Base-by-base conservation (phyloP, 371 early-diverging fungal species). In the Apophysomyces elegans region DNA sequence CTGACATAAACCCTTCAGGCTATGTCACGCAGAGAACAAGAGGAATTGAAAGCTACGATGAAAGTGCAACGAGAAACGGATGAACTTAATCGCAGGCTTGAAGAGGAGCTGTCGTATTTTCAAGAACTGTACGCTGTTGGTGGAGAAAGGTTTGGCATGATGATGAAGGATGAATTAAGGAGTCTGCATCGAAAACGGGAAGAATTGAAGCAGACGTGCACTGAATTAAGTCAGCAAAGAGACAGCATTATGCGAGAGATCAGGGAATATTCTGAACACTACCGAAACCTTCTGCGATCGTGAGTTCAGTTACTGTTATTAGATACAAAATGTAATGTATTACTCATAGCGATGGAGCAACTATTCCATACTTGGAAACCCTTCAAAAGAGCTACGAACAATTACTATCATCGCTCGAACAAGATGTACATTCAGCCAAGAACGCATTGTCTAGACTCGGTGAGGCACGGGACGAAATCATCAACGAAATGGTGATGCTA, bases 401-500 rank as follows among this genome's bases (percentile, higher is more conserved):
- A 11, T 77, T 78, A 59, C 37, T 81, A 44, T 64, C 63, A 46
- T 78, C 79, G 0, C 58, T 77, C 43, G 71, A 72, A 45, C 58
- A 68, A 4, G 81, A 81, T 16, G 70, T 73, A 41, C 61, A 67
- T 2, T 4, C 38, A 8, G 69, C 68, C 1, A 71, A 67, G 45
- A 11, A 37, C 1, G 67, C 35, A 12, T 69, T 70, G 47, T 58
- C 67, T 0, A 66, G 65, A 39, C 45, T 79, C 5, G 38, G 59
- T 46, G 74, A 74, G 37, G 67, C 67, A 5, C 57, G 79, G 36
- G 77, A 78, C 32, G 74, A 74, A 7, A 73, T 81, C 7, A 64
- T 83, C 32, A 75, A 81, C 50, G 84, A 85, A 59, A 83, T 84
- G 80, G 77, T 83, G 41, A 70, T 81, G 64, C 73, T 84, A 46